Evolutionary conservation across 768 basidiomycete genomes (phyloP).

Genomic region (Lentinula raphanica): DNA sequence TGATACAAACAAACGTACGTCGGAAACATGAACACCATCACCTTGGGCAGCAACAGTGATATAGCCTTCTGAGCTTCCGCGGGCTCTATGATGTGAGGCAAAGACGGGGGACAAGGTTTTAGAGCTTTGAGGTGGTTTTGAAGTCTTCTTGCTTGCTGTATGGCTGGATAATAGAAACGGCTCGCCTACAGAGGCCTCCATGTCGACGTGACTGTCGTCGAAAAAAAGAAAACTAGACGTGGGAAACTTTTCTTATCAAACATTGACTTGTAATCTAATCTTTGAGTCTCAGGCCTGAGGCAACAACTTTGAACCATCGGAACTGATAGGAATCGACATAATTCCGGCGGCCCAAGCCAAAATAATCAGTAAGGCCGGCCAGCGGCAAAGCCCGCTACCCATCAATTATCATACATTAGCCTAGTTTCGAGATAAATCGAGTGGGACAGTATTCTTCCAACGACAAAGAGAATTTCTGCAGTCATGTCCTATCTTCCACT

Average conservation of each 20-base stretch:
- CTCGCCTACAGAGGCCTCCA: slow-evolving; percentile 24
- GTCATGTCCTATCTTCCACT: too few relatives aligned
- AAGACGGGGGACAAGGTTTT: slow-evolving; percentile 19
- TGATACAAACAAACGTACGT: slow-evolving; percentile 51
- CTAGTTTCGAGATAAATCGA: too few relatives aligned
- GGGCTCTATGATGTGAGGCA: slow-evolving; percentile 28
- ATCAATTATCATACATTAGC: too few relatives aligned
- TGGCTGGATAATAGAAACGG: slow-evolving; percentile 38
- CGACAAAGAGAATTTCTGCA: too few relatives aligned
- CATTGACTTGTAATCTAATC: background rate
- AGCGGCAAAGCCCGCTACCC: too few relatives aligned
- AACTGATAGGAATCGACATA: too few relatives aligned
- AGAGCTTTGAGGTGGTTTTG: slow-evolving; percentile 8
- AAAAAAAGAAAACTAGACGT: background rate
- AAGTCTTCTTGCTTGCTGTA: slow-evolving; percentile 18
- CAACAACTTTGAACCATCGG: too few relatives aligned
- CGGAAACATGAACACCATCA: slow-evolving; percentile 72
- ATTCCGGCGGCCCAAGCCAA: too few relatives aligned
- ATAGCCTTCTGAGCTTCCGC: slow-evolving; percentile 43
- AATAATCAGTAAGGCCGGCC: too few relatives aligned
- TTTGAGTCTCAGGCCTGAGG: background rate
- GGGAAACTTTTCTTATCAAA: background rate
- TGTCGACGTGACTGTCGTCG: background rate
- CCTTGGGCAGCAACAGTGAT: slow-evolving; percentile 65
- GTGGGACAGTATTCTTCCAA: too few relatives aligned